phyloP scores from a whole-genome alignment of 495 filamentous ascomycete species.

The Lasiosphaeria hispida region DNA sequence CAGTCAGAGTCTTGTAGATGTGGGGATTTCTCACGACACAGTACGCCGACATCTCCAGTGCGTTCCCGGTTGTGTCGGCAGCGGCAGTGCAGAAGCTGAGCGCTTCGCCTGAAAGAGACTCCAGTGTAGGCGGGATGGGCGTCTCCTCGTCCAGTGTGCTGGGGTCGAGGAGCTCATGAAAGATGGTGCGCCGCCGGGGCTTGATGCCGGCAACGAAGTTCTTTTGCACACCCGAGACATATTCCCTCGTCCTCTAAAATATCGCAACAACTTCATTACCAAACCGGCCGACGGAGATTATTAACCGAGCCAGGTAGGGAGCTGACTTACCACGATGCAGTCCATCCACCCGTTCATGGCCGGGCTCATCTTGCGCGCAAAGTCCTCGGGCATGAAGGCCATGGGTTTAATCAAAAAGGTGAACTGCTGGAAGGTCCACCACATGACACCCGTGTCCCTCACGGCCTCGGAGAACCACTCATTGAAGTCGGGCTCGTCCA shows the following conservation, averaged over 20 bases:
- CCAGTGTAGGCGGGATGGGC: not conserved
- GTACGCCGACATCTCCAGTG: slow-evolving; percentile 35
- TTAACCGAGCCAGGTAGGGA: not conserved
- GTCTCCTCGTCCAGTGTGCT: not conserved
- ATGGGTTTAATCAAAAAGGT: slow-evolving; percentile 10
- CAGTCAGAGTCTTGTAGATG: slow-evolving; percentile 30
- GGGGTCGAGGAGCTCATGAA: slow-evolving; percentile 13
- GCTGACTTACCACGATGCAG: slow-evolving; percentile 2
- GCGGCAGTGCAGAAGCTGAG: slow-evolving; percentile 24
- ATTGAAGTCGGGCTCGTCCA: slow-evolving; percentile 18
- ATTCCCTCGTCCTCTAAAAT: not conserved
- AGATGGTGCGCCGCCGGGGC: slow-evolving; percentile 7
- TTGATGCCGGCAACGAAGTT: slow-evolving; percentile 10
- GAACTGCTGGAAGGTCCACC: slow-evolving; percentile 18
- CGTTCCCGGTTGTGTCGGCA: slow-evolving; percentile 43
- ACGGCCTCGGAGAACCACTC: slow-evolving; percentile 17
- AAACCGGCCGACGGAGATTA: no score
- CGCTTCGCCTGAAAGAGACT: slow-evolving; percentile 4
- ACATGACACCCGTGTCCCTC: slow-evolving; percentile 7
- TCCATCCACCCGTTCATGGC: slow-evolving; percentile 6
- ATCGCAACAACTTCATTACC: no score
- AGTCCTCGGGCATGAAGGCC: slow-evolving; percentile 10
- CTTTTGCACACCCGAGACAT: not conserved
- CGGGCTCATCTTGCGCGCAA: slow-evolving; percentile 10
- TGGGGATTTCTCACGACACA: slow-evolving; percentile 32